A percentile compares a stretch with the other conserved stretches of the same genome.
These are phyloP conservation scores for Leccinum griseonigrum DNA, from an alignment of 1,284 basidiomycete genomes.

Conservation along the genomic window DNA sequence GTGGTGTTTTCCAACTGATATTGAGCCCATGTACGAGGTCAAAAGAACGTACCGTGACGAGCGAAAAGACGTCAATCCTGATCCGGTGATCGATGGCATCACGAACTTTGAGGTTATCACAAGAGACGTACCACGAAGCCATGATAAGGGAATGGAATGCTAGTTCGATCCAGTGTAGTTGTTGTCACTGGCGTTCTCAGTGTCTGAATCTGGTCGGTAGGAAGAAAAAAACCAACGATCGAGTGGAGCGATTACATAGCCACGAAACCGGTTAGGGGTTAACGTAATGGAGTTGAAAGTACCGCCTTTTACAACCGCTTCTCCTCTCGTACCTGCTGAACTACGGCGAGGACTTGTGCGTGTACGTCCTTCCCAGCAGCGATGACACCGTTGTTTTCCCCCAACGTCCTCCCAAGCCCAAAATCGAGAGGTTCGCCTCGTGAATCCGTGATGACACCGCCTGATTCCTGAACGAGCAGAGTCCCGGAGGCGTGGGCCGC, in stretches of 20 bases:
- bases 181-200: too few relatives aligned
- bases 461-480: too few relatives aligned
- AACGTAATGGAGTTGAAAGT: too few relatives aligned
- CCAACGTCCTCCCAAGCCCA: conserved; percentile 82
- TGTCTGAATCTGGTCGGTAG: too few relatives aligned
- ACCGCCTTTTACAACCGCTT: background rate
- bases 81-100: background rate
- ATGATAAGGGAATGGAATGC: too few relatives aligned
- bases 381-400: conserved; percentile 86
- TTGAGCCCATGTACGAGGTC: background rate
- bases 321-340: too few relatives aligned
- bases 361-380: conserved; percentile 74
- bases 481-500: too few relatives aligned
- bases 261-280: background rate
- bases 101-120: background rate
- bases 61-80: conserved; percentile 42
- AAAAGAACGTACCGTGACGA: conserved; percentile 34
- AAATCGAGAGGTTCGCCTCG: conserved; percentile 83
- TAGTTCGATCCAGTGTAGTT: too few relatives aligned
- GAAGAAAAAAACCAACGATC: too few relatives aligned
- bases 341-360: conserved; percentile 67
- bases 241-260: too few relatives aligned
- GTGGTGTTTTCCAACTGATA: background rate
- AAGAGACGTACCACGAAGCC: conserved; percentile 23
- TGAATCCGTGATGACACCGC: too few relatives aligned